These are phyloP conservation scores for Plectosphaerella sp. DNA, from an alignment of 2,329 filamentous ascomycete species.

Conservation along the genomic window DNA sequence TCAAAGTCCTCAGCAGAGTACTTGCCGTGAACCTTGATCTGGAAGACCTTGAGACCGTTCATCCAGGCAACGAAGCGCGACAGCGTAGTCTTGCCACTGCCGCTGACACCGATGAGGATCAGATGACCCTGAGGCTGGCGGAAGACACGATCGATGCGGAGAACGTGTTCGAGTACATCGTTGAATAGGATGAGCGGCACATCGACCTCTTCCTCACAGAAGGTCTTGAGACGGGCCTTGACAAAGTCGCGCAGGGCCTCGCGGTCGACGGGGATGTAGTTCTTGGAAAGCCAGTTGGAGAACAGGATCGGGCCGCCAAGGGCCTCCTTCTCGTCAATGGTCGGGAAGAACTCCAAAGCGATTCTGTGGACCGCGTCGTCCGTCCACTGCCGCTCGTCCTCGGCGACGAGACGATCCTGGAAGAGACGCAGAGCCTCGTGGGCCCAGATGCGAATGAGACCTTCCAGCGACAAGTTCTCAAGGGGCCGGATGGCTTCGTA, in stretches of 20 bases:
- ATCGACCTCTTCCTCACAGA: constrained; percentile 99
- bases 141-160: constrained; percentile 98
- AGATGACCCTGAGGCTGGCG: constrained; percentile 96
- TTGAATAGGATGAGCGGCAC: constrained; percentile 99
- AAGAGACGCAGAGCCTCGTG: constrained; percentile 95
- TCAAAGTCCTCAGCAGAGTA: constrained; percentile 99
- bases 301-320: constrained; percentile 92
- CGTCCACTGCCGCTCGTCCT: constrained; percentile 94
- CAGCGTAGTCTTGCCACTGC: constrained; percentile 95
- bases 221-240: constrained; percentile 93
- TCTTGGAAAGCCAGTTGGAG: constrained; percentile 99
- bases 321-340: constrained; percentile 85
- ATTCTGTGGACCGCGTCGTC: constrained; percentile 82
- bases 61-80: constrained; percentile 99
- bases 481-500: constrained; percentile 95
- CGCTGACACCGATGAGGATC: constrained; percentile 97
- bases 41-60: constrained; percentile 98
- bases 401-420: constrained; percentile 91
- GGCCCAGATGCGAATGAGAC: constrained; percentile 93
- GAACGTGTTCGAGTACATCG: constrained; percentile 94
- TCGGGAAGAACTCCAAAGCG: constrained; percentile 88
- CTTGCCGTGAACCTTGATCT: constrained; percentile 99
- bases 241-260: constrained; percentile 96
- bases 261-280: constrained; percentile 94
- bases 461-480: constrained; percentile 82